Percentiles rank a stretch among this genome's conserved stretches.
These are phyloP conservation scores for Sarocladium brachiariae DNA, from an alignment of 2,329 filamentous ascomycete species.

Conservation along the genomic window DNA sequence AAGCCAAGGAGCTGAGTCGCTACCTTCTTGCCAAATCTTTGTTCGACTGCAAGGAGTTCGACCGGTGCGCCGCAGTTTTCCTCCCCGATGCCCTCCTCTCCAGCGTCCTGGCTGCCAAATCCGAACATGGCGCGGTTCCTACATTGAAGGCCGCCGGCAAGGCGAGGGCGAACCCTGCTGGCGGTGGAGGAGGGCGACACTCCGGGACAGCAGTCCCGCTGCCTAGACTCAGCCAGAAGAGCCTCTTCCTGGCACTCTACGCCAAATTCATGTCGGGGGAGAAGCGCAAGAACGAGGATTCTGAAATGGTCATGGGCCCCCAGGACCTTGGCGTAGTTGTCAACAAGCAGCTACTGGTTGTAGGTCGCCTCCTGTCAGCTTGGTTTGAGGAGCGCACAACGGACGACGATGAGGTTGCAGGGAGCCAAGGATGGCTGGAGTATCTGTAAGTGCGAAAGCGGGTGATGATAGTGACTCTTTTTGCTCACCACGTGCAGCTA, in stretches of 20 bases:
- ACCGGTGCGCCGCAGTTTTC: slow-evolving; percentile 86
- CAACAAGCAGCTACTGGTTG: slow-evolving; percentile 76
- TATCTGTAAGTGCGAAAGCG: slow-evolving; percentile 51
- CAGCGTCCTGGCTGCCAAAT: slow-evolving; percentile 49
- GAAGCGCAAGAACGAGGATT: slow-evolving; percentile 93
- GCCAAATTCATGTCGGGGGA: slow-evolving; percentile 90
- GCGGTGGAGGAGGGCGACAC: background rate
- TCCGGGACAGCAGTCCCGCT: slow-evolving; percentile 19
- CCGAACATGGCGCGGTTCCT: slow-evolving; percentile 24
- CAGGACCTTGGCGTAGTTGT: slow-evolving; percentile 76
- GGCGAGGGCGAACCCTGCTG: background rate
- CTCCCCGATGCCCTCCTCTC: slow-evolving; percentile 74
- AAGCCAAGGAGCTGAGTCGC: slow-evolving; percentile 71
- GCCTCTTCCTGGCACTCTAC: slow-evolving; percentile 85
- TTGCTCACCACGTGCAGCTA: slow-evolving; percentile 43
- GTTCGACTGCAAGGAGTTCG: slow-evolving; percentile 92
- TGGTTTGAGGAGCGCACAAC: slow-evolving; percentile 67
- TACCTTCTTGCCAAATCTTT: slow-evolving; percentile 89
- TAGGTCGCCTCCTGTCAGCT: slow-evolving; percentile 68
- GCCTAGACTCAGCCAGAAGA: slow-evolving; percentile 74
- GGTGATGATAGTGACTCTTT: background rate
- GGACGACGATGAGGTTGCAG: slow-evolving; percentile 51
- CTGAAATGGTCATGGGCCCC: slow-evolving; percentile 93
- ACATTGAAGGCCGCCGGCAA: slow-evolving; percentile 20
- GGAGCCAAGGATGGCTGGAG: slow-evolving; percentile 88